phyloP scores from a whole-genome alignment of 768 basidiomycete species.

The Leccinellum rugosiceps region DNA sequence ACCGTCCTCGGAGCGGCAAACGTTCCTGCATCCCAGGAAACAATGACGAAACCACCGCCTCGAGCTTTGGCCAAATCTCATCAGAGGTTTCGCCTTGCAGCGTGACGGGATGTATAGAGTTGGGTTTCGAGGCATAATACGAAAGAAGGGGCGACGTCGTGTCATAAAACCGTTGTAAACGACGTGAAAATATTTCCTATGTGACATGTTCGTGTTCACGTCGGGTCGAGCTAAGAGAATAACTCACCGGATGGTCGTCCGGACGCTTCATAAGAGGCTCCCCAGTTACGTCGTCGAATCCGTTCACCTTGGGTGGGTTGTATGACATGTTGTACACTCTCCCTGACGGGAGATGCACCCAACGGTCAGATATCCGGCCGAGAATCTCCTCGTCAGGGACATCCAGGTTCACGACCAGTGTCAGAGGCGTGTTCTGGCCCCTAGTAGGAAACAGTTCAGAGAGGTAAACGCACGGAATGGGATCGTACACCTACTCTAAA shows the following conservation, averaged over 20 bases:
- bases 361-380: conserved; percentile 83
- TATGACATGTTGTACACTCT: conserved; percentile 89
- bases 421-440: conserved; percentile 61
- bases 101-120: conserved; percentile 48
- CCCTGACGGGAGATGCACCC: conserved; percentile 85
- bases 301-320: conserved; percentile 76
- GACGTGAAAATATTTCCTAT: conserved; percentile 76
- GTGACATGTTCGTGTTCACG: neutral
- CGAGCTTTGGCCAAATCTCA: conserved; percentile 87
- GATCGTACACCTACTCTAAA: conserved; percentile 49
- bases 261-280: conserved; percentile 85
- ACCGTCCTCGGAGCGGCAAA: conserved; percentile 42
- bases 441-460: conserved; percentile 36
- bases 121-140: conserved; percentile 52
- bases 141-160: conserved; percentile 79
- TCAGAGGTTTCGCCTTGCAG: conserved; percentile 76
- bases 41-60: conserved; percentile 49
- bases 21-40: conserved; percentile 62
- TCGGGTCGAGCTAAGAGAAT: neutral
- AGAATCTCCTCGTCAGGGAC: conserved; percentile 88
- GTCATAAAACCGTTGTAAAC: conserved; percentile 72
- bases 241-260: conserved; percentile 82
- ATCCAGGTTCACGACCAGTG: conserved; percentile 80
- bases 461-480: neutral
- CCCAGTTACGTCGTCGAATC: conserved; percentile 82